Conservation (phyloP, 495 filamentous ascomycete genomes). For the Durotheca rogersii region DNA sequence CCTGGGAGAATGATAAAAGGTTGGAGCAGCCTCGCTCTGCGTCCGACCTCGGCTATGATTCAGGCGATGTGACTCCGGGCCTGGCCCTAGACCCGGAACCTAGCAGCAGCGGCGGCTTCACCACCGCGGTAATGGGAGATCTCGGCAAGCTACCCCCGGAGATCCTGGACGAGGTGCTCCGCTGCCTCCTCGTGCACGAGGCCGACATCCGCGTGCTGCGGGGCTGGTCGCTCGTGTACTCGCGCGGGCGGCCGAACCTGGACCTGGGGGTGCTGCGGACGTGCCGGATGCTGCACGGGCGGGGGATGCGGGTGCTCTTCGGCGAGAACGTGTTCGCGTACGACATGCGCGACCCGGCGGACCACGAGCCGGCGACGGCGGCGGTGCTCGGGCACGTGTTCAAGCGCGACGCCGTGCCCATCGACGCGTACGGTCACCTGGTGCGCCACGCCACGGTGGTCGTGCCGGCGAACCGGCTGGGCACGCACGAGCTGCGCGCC, state of each 20-base stretch:
- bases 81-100: neutral
- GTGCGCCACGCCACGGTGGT: conserved; percentile 41
- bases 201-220: conserved; percentile 38
- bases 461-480: conserved; percentile 36
- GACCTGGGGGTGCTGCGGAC: conserved; percentile 37
- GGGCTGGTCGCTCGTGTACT: conserved; percentile 37
- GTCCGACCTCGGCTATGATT: neutral
- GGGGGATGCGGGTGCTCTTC: conserved; percentile 41
- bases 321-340: conserved; percentile 46
- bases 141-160: conserved; percentile 31
- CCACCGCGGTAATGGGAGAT: neutral
- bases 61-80: neutral
- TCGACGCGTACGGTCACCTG: conserved; percentile 39
- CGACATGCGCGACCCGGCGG: conserved; percentile 37
- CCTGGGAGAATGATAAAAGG: conserved; percentile 7
- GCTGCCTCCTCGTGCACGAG: conserved; percentile 34
- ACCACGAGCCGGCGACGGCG: neutral
- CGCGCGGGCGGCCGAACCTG: conserved; percentile 17
- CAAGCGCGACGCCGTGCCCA: conserved; percentile 25
- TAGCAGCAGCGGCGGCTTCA: neutral
- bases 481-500: neutral
- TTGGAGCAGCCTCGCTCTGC: conserved; percentile 13
- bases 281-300: conserved; percentile 26
- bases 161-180: conserved; percentile 40
- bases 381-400: neutral